phyloP scores from a whole-genome alignment of 1,284 basidiomycete genomes.

The Austropuccinia psidii region DNA sequence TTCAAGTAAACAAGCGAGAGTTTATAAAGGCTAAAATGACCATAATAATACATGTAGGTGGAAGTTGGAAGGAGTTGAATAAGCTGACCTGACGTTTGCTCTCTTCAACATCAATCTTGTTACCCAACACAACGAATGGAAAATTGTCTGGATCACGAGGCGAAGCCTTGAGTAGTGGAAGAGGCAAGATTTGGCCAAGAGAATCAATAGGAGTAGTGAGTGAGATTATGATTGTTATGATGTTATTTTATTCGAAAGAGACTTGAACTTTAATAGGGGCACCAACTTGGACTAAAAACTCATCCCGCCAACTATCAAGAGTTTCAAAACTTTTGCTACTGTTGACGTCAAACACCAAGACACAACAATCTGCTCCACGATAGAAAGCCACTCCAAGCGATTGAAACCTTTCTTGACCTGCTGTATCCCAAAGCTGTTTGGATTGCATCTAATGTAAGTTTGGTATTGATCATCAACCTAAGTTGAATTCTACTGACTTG shows the following conservation, averaged over 20 bases:
- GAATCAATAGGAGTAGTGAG: background rate
- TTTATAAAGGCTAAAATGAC: background rate
- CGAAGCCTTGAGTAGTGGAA: slow-evolving; percentile 61
- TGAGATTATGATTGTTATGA: background rate
- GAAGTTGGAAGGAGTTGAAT: background rate
- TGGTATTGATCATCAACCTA: slow-evolving; percentile 5
- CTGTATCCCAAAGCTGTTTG: slow-evolving; percentile 90
- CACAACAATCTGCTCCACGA: slow-evolving; percentile 97
- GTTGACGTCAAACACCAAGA: slow-evolving; percentile 98
- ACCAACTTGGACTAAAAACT: slow-evolving; percentile 74
- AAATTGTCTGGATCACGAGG: slow-evolving; percentile 99
- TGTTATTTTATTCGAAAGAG: background rate
- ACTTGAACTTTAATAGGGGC: background rate
- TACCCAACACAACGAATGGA: slow-evolving; percentile 95
- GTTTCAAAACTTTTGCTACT: slow-evolving; percentile 97
- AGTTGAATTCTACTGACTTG: slow-evolving; percentile 58
- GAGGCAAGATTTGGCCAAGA: background rate
- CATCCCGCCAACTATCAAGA: slow-evolving; percentile 92
- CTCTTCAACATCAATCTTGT: slow-evolving; percentile 99
- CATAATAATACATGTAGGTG: background rate
- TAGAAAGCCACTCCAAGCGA: slow-evolving; percentile 98
- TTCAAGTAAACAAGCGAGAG: background rate
- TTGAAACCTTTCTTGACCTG: slow-evolving; percentile 98
- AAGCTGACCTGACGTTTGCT: slow-evolving; percentile 81
- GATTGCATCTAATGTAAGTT: too few relatives aligned